Conservation (phyloP, 163 green algal species). For the Scenedesmus sp. region DNA sequence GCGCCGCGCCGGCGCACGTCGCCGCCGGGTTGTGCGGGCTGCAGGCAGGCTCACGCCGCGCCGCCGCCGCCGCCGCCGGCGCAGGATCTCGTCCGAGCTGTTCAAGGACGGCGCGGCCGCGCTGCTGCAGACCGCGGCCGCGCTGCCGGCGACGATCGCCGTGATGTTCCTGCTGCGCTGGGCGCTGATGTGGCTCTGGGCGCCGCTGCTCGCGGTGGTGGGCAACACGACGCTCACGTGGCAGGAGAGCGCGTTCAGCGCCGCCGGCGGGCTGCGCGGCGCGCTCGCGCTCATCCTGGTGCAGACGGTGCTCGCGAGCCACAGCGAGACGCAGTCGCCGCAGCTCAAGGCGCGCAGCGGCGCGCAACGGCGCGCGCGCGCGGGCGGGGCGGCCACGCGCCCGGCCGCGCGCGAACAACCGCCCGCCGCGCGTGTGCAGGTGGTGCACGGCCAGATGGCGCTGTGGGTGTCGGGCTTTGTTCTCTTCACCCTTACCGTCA, state of each 20-base stretch:
- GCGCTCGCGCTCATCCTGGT: background rate
- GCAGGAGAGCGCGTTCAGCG: constrained; percentile 67
- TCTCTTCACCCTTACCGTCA: constrained; percentile 73
- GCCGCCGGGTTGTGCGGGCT: no score
- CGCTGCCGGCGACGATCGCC: constrained; percentile 7
- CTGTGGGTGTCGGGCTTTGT: constrained; percentile 84
- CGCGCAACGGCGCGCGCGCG: no score
- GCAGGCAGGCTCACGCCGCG: no score
- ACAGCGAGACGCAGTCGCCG: constrained; percentile 25
- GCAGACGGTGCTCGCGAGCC: constrained; percentile 57
- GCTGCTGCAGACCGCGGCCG: background rate
- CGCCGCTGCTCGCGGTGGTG: constrained; percentile 26
- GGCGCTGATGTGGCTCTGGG: constrained; percentile 15
- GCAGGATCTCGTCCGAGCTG: constrained; percentile 1
- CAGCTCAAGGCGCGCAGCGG: constrained; percentile 28
- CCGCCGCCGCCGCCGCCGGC: no score
- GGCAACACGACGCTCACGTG: constrained; percentile 34
- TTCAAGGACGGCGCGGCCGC: constrained; percentile 2
- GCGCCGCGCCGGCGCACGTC: no score
- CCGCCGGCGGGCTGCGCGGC: constrained; percentile 52
- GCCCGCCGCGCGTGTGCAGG: no score
- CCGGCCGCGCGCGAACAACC: no score
- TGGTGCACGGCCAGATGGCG: constrained; percentile 72
- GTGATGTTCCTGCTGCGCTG: constrained; percentile 25
- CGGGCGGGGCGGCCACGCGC: no score